Percentiles rank a stretch among this genome's conserved stretches.
These are phyloP conservation scores for Astrocystis sublimbata DNA, from an alignment of 495 filamentous ascomycete species.

Conservation along the genomic window DNA sequence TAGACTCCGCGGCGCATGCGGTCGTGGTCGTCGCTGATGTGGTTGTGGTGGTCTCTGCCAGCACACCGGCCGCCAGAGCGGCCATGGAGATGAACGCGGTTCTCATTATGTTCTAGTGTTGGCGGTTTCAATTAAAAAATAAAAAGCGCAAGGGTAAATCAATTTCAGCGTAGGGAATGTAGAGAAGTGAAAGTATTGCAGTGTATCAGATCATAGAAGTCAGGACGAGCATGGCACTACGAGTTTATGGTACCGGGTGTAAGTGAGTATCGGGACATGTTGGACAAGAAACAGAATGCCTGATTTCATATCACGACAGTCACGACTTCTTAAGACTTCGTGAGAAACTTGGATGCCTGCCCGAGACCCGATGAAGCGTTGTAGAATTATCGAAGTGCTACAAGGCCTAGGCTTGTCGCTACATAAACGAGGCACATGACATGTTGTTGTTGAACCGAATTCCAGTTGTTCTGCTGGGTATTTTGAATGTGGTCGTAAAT, in stretches of 20 bases:
- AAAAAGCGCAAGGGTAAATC: too few species aligned
- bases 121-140: too few species aligned
- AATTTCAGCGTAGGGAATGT: background rate
- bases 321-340: constrained; percentile 5
- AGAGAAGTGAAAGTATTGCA: background rate
- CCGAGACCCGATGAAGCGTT: background rate
- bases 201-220: background rate
- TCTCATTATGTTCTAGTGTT: constrained; percentile 9
- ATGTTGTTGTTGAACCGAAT: background rate
- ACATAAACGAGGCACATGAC: background rate
- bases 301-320: background rate
- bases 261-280: background rate
- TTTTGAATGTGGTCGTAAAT: background rate
- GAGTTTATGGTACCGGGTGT: background rate
- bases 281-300: background rate
- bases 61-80: constrained; percentile 26
- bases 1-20: constrained; percentile 44
- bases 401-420: background rate
- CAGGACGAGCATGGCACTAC: background rate
- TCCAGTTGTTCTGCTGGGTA: background rate
- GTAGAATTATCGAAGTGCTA: background rate
- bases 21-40: constrained; percentile 2
- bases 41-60: constrained; percentile 13
- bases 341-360: constrained; percentile 1
- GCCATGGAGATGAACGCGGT: constrained; percentile 26